Base-by-base conservation (phyloP, 2,329 filamentous ascomycete genomes). In the Trichoderma sp. region DNA sequence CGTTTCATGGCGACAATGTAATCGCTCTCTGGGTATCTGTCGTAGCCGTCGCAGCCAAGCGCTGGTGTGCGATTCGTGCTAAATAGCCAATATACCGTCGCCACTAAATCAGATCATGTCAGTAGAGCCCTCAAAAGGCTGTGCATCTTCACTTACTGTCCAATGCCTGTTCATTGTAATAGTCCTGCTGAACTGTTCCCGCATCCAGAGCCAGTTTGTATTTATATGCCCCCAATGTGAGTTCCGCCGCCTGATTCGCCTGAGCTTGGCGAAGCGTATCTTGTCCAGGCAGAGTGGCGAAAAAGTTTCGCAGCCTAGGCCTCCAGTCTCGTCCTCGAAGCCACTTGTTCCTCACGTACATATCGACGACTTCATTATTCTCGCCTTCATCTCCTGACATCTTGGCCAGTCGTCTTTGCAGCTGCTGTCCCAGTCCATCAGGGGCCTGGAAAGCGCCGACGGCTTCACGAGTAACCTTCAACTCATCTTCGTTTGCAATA, bases 261-360 rank as follows among this genome's bases (percentile, higher is more conserved):
- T 70, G 66, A 12, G 66, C 34, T 6, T 53, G 39, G 7, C 51
- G 53, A 47, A 57, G 26, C 18, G 34, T 61, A 24, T 70, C 53
- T 9, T 70, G 66, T 47, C 53, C 53, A 62, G 66, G 66, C 3
- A 70, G n/a, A n/a, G 66, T 70, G 1, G 66, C 66, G 18, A 70
- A 70, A 9, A 70, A 70, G 7, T 70, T 70, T 28, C 66, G 66
- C 12, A 70, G 56, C 2, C 66, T 61, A 0, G 66, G 66, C 5
- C 66, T 26, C 66, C 66, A 70, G 4, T 70, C 66, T 47, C 66
- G 66, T 6, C 66, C 66, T 12, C 66, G 66, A 12, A 70, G 66
- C 66, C 66, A 70, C 18, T 70, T 70, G 56, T 70, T 62, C 7
- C 66, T 70, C 11, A 70, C 34, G 34, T 70, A 70, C 66, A 70